Evolutionary conservation across 2,329 filamentous ascomycete genomes (phyloP).

Genomic region (Neofusicoccum ribis): DNA sequence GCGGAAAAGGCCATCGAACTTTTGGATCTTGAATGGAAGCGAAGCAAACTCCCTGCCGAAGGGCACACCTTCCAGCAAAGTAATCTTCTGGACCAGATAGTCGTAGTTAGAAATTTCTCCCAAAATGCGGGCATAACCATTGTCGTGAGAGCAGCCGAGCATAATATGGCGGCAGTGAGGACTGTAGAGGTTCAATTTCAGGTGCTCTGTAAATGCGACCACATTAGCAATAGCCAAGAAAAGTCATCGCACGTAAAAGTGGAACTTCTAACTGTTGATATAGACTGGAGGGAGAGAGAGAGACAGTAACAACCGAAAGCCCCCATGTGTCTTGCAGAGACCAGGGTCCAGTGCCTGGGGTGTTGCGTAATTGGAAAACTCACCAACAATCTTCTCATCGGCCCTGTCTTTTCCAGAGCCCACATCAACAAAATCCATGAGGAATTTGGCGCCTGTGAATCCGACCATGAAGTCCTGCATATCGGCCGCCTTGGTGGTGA

Average conservation of each 20-base stretch:
- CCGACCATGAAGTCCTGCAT: constrained; percentile 57
- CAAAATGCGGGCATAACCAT: constrained; percentile 54
- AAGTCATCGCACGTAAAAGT: not conserved
- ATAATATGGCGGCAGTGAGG: constrained; percentile 62
- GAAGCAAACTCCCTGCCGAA: constrained; percentile 55
- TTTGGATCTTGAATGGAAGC: constrained; percentile 53
- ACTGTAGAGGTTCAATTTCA: constrained; percentile 58
- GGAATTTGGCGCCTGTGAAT: constrained; percentile 52
- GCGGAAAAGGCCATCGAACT: constrained; percentile 56
- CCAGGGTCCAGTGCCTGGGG: too few species aligned
- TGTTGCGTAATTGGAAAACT: constrained; percentile 28
- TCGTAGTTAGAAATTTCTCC: constrained; percentile 50
- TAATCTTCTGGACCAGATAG: constrained; percentile 50
- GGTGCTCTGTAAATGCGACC: constrained; percentile 43
- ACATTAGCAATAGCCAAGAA: constrained; percentile 19
- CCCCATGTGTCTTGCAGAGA: too few species aligned
- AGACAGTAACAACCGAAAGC: not conserved
- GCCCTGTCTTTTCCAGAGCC: constrained; percentile 49
- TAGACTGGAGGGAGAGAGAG: not conserved
- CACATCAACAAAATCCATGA: constrained; percentile 50
- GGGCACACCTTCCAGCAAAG: constrained; percentile 57
- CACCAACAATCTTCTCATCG: constrained; percentile 52
- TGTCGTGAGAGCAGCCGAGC: constrained; percentile 60
- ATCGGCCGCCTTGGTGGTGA: constrained; percentile 42
- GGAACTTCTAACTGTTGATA: too few species aligned